Conservation (phyloP, 1,284 basidiomycete species). For the Rhizoctonia solani region DNA sequence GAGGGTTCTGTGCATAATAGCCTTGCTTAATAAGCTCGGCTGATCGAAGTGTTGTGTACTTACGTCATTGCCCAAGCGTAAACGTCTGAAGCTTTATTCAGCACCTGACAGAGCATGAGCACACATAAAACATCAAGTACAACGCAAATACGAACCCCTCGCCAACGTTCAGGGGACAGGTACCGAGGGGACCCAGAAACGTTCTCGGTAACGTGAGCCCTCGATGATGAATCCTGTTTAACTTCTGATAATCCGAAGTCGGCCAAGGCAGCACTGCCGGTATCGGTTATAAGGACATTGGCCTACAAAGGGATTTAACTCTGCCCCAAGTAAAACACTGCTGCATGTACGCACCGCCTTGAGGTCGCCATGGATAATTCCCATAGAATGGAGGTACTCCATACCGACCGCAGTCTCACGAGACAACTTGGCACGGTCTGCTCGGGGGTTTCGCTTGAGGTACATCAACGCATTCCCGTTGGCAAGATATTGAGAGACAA, state of each 20-base stretch:
- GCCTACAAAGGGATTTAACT: slow-evolving; percentile 37
- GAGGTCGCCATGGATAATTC: slow-evolving; percentile 39
- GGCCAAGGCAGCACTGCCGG: slow-evolving; percentile 56
- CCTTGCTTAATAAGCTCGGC: not conserved
- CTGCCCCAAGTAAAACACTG: too few relatives aligned
- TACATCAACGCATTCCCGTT: slow-evolving; percentile 58
- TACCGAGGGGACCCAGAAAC: slow-evolving; percentile 21
- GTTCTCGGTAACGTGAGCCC: slow-evolving; percentile 18
- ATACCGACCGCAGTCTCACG: slow-evolving; percentile 54
- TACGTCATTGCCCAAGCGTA: slow-evolving; percentile 60
- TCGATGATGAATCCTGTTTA: slow-evolving; percentile 18
- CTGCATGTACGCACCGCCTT: slow-evolving; percentile 32
- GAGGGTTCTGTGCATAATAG: not conserved
- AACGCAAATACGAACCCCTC: slow-evolving; percentile 50
- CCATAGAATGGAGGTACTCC: slow-evolving; percentile 56
- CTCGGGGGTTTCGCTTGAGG: slow-evolving; percentile 41
- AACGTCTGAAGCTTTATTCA: slow-evolving; percentile 50
- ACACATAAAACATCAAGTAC: slow-evolving; percentile 51
- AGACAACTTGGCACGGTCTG: slow-evolving; percentile 47
- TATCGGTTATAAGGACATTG: slow-evolving; percentile 56
- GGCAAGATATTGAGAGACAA: slow-evolving; percentile 60
- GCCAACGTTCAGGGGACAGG: slow-evolving; percentile 38
- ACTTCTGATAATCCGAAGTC: slow-evolving; percentile 64
- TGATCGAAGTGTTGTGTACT: not conserved
- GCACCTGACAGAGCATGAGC: slow-evolving; percentile 51